These are phyloP conservation scores for Candida vaughaniae DNA, from an alignment of 805 yeast species.

Conservation along the genomic window DNA sequence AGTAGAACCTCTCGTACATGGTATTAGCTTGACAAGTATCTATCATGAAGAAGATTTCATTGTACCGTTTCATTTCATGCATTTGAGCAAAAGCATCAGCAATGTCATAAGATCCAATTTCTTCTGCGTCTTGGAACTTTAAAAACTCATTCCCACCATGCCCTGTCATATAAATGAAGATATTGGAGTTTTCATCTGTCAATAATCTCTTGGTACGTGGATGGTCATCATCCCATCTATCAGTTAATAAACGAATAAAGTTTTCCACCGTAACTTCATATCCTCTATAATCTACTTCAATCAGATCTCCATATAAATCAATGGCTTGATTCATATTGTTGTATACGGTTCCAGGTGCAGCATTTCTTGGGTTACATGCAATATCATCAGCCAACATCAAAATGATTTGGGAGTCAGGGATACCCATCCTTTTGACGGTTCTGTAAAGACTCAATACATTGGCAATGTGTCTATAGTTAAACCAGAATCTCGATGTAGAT, in stretches of 20 bases:
- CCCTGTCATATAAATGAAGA: conserved; percentile 93
- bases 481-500: conserved; percentile 97
- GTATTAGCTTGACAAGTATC: conserved; percentile 99
- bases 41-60: conserved; percentile 94
- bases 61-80: conserved; percentile 93
- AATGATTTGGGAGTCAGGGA: conserved; percentile 96
- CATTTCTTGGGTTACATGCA: conserved; percentile 94
- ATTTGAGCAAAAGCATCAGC: conserved; percentile 97
- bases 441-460: conserved; percentile 91
- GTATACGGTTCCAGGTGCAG: conserved; percentile 94
- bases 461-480: conserved; percentile 97
- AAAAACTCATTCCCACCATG: conserved; percentile 98
- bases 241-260: conserved; percentile 87
- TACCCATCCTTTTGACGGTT: conserved; percentile 92
- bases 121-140: conserved; percentile 98
- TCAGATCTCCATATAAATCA: conserved; percentile 90
- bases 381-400: conserved; percentile 95
- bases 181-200: conserved; percentile 92
- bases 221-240: conserved; percentile 92
- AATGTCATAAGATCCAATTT: conserved; percentile 89
- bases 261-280: conserved; percentile 98
- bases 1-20: conserved; percentile 88
- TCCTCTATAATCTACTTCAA: conserved; percentile 96
- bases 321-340: conserved; percentile 89
- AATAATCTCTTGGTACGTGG: conserved; percentile 88